Evolutionary conservation across 2,329 filamentous ascomycete genomes (phyloP), one percentile per base, ranked within the genome.

Genomic region (Acarospora socialis): DNA sequence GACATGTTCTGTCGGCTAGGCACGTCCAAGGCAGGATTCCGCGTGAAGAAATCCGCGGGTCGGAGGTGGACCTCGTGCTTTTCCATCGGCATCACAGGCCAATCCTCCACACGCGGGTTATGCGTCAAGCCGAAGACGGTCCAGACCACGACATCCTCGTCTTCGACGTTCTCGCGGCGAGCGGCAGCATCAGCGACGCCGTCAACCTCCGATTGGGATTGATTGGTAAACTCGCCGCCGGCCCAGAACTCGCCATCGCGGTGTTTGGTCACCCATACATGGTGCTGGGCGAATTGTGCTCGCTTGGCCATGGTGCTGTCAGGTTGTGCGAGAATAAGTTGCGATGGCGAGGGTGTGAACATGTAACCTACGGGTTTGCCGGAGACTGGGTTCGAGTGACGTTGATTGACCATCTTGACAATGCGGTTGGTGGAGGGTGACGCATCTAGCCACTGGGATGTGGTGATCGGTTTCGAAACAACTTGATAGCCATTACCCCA

Each of bases 401-500:
- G 43, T 8, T 60, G 56, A 41, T 70, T 70, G 32, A 60, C 54
- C 37, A 70, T 65, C 37, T 68, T 69, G 54, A 68, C 67, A 4
- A 61, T 52, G 6, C 66, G 62, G 43, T 50, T 47, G 15, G 43
- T 43, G 12, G 52, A 46, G 0, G 70, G 66, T 36, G 66, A 67
- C 0, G 70, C 66, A 31, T 72, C 67, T 4, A 68, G 50, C 34
- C 61, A 60, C 4, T 55, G 45, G 1, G 68, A 60, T 24, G 51
- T 52, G 21, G 60, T 53, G 4, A 77, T 51, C 0, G 51, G 44
- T 0, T 54, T 59, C 29, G 69, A 64, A 12, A 57, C 53, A 26
- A 76, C 51, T 35, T 67, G 56, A 52, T 77, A 79, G 33, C 60
- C 63, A 46, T 74, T 76, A 17, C 75, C 73, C 22, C 64, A 56